These are phyloP conservation scores for Exidia glandulosa DNA, from an alignment of 768 basidiomycete species.

Conservation along the genomic window DNA sequence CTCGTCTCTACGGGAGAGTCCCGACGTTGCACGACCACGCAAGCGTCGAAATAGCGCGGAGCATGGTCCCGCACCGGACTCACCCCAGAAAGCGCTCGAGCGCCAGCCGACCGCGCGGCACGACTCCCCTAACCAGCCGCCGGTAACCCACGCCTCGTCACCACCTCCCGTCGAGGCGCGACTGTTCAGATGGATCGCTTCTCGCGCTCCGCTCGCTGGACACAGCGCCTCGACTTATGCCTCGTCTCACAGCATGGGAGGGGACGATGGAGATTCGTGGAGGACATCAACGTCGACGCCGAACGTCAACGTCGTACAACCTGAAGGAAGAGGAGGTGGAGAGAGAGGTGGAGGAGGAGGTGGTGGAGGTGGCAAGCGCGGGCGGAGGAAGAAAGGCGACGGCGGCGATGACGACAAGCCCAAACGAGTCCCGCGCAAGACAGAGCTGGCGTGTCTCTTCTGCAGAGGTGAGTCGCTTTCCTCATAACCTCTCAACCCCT, in stretches of 20 bases:
- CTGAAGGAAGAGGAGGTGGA: neutral
- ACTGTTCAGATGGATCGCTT: neutral
- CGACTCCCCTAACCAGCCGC: too few species aligned
- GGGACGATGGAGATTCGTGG: neutral
- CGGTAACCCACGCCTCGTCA: too few species aligned
- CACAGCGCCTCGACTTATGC: neutral
- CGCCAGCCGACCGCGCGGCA: too few species aligned
- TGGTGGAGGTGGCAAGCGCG: neutral
- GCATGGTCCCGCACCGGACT: too few species aligned
- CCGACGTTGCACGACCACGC: too few species aligned
- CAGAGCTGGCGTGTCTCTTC: constrained; percentile 62
- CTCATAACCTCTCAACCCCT: neutral
- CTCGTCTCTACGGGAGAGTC: too few species aligned
- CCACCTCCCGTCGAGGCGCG: neutral
- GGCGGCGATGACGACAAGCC: neutral
- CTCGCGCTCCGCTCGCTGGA: neutral
- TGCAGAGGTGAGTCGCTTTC: constrained; percentile 48
- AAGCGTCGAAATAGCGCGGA: too few species aligned
- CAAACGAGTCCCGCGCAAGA: constrained; percentile 27
- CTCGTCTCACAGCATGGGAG: neutral
- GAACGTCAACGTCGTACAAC: neutral
- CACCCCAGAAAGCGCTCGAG: too few species aligned
- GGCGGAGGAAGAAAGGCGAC: neutral
- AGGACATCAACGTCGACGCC: neutral
- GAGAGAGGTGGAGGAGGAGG: neutral